phyloP scores from a whole-genome alignment of 1,284 basidiomycete species.

The Ustilago trichophora region DNA sequence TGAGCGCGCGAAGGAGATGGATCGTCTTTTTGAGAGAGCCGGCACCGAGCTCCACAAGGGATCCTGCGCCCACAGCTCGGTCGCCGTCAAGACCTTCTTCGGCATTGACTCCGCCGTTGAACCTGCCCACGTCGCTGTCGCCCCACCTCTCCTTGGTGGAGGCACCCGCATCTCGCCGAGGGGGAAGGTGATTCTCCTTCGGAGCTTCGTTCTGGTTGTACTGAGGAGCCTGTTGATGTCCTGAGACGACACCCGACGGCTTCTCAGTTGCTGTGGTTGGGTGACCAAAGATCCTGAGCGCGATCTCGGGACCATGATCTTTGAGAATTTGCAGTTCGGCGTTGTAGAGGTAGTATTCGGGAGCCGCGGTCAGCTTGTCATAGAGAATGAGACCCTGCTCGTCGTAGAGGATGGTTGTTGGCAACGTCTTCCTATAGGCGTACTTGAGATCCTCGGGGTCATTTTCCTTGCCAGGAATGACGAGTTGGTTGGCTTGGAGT shows the following conservation, averaged over 20 bases:
- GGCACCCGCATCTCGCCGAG: conserved; percentile 9
- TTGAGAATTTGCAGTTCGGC: conserved; percentile 70
- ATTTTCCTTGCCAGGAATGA: conserved; percentile 48
- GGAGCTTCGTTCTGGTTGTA: conserved; percentile 66
- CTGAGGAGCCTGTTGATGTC: conserved; percentile 12
- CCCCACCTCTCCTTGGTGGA: conserved; percentile 69
- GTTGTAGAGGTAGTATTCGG: conserved; percentile 87
- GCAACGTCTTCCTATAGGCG: conserved; percentile 70
- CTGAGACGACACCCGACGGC: background rate
- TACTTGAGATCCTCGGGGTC: conserved; percentile 42
- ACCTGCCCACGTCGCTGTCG: conserved; percentile 75
- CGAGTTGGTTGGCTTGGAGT: conserved; percentile 39
- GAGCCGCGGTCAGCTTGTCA: conserved; percentile 69
- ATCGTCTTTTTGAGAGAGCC: conserved; percentile 73
- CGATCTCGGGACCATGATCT: conserved; percentile 69
- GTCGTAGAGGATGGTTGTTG: conserved; percentile 87
- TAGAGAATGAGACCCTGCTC: conserved; percentile 83
- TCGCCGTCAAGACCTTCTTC: conserved; percentile 69
- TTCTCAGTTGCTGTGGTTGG: conserved; percentile 67
- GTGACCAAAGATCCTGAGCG: conserved; percentile 59
- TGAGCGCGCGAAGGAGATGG: conserved; percentile 80
- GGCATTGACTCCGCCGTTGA: conserved; percentile 74
- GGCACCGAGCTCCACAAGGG: conserved; percentile 52
- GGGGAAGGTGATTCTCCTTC: conserved; percentile 16
- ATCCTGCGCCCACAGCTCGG: conserved; percentile 65